These are phyloP conservation scores for Yarrowia alimentaria DNA, from an alignment of 805 yeast genomes.

Conservation along the genomic window DNA sequence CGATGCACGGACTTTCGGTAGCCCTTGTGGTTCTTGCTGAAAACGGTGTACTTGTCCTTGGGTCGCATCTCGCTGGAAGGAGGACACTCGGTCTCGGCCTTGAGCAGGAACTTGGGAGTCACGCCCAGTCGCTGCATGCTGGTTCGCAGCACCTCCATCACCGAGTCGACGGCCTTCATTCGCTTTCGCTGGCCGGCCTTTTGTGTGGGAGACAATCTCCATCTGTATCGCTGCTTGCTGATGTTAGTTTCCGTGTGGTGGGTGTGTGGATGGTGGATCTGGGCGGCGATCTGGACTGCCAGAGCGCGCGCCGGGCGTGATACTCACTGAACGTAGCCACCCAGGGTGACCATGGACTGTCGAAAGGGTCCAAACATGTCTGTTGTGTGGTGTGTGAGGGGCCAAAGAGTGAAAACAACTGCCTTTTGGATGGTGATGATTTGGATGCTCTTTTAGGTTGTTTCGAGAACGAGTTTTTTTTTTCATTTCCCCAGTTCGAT, in stretches of 20 bases:
- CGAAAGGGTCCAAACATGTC: conserved; percentile 72
- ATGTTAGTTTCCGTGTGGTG: too few relatives aligned
- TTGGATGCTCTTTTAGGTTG: too few relatives aligned
- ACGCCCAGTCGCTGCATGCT: conserved; percentile 47
- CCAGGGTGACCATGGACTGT: conserved; percentile 53
- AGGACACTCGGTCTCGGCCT: conserved; percentile 55
- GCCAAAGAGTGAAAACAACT: not conserved
- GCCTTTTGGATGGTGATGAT: too few relatives aligned
- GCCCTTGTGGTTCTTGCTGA: conserved; percentile 66
- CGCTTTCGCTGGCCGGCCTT: conserved; percentile 83
- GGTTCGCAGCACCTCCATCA: conserved; percentile 60
- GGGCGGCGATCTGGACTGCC: too few relatives aligned
- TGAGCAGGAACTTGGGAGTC: conserved; percentile 40
- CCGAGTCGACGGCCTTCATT: conserved; percentile 75
- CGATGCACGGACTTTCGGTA: conserved; percentile 85
- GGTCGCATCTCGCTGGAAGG: conserved; percentile 78
- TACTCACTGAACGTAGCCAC: conserved; percentile 72
- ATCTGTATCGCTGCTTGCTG: conserved; percentile 15
- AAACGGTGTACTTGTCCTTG: conserved; percentile 82
- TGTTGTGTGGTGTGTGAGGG: not conserved
- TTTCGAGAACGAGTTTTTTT: too few relatives aligned
- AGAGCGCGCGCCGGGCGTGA: not conserved
- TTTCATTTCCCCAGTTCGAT: conserved; percentile 7
- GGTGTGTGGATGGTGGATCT: too few relatives aligned
- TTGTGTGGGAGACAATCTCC: conserved; percentile 75